A percentile compares a stretch with the other conserved stretches of the same genome.
Conservation (phyloP, 163 green algal species). For the Scenedesmus sp. region DNA sequence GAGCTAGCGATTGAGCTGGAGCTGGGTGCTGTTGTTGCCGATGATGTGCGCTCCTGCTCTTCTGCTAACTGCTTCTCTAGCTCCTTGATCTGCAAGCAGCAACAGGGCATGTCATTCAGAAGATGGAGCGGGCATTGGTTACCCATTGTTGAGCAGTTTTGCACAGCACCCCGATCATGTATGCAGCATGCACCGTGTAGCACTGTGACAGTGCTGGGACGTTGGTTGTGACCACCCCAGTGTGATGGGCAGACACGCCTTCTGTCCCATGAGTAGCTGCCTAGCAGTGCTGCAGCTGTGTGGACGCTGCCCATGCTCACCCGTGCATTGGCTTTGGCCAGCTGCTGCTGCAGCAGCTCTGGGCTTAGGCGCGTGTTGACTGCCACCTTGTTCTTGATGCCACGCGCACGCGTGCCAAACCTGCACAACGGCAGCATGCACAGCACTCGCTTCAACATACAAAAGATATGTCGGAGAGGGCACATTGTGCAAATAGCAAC, state of each 20-base stretch:
- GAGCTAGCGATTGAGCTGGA: not conserved
- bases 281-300: no score
- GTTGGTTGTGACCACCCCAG: no score
- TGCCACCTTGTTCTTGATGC: constrained; percentile 48
- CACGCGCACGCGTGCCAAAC: constrained; percentile 51
- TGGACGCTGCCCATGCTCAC: not conserved
- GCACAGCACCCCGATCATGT: not conserved
- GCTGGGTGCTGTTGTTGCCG: not conserved
- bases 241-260: no score
- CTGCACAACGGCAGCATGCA: not conserved
- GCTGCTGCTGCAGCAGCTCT: constrained; percentile 57
- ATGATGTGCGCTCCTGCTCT: constrained; percentile 9
- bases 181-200: no score
- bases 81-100: constrained; percentile 41
- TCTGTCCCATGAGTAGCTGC: no score
- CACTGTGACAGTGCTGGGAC: no score
- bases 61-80: constrained; percentile 34
- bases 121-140: not conserved
- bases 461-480: no score
- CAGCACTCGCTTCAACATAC: not conserved
- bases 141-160: not conserved
- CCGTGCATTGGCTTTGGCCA: constrained; percentile 29
- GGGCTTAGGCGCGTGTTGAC: constrained; percentile 55
- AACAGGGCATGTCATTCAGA: not conserved
- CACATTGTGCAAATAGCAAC: not conserved